Evolutionary conservation across 768 basidiomycete genomes (phyloP), one percentile per base, ranked within the genome.

Genomic region (Crassisporium funariophilum): DNA sequence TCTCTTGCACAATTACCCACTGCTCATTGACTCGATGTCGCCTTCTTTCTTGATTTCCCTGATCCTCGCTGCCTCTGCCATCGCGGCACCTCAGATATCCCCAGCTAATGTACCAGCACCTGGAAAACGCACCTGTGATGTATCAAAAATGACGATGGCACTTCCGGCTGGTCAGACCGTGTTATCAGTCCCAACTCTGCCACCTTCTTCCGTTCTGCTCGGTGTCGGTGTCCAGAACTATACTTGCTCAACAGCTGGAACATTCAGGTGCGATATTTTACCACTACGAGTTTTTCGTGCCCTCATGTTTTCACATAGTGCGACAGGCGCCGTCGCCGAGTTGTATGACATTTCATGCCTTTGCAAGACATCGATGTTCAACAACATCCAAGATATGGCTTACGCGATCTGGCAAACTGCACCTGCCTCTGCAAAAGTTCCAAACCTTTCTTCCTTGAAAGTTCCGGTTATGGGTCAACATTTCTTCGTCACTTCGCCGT

Each of bases 281-380:
- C 17, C 20, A 2, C n/a, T 12, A 5, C 15, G 16, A 12, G 16
- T 13, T 31, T 7, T 21, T 31, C 33, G 13, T 10, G 27, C 23
- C 20, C 20, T 19, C 36, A 41, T 46, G 23, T 17, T 31, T n/a
- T 31, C 46, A 34, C 46, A 10, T 36, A 81, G 77, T 12, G 69
- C 70, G 41, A 55, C 66, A 20, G 80, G 79, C 15, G 77, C 78
- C 39, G 60, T 75, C n/a, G 74, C 72, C 3, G 73, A 78, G 45
- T 64, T 84, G 9, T 78, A 77, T 60, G 83, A 84, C 57, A 62
- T 76, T 23, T 76, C 78, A 5, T 81, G 81, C 63, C 53, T 81
- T 27, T 69, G 67, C 21, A 42, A 51, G 13, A 41, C 51, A 1
- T 47, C 49, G 1, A 40, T 34, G 6, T 78, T 65, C 58, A 46